A percentile compares a stretch with the other conserved stretches of the same genome.
These are phyloP conservation scores for cucumber (Cucumis sativus) DNA, from an alignment of 306 rosid genomes.

Conservation along the genomic window Cucumber_9930_V3 NC_026656.2:2341001-2341500, in stretches of 20 bases:
- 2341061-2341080: conserved; percentile 57
- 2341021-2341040: background rate
- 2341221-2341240: background rate
- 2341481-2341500: background rate
- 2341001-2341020: background rate
- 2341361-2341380: conserved; percentile 79
- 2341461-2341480: background rate
- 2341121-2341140: background rate
- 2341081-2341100: conserved; percentile 71
- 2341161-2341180: background rate
- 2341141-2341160: too few species aligned
- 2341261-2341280: background rate
- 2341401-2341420: conserved; percentile 75
- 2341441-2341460: too few species aligned
- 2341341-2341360: conserved; percentile 83
- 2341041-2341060: background rate
- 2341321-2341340: conserved; percentile 87
- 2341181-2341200: background rate
- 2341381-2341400: conserved; percentile 86
- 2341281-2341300: too few species aligned
- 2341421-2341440: conserved; percentile 70
- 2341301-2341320: conserved; percentile 29
- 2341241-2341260: background rate
- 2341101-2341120: conserved; percentile 26
- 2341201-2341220: background rate